Base-by-base conservation (phyloP, 2,329 filamentous ascomycete genomes). In the Penicillium sp. region DNA sequence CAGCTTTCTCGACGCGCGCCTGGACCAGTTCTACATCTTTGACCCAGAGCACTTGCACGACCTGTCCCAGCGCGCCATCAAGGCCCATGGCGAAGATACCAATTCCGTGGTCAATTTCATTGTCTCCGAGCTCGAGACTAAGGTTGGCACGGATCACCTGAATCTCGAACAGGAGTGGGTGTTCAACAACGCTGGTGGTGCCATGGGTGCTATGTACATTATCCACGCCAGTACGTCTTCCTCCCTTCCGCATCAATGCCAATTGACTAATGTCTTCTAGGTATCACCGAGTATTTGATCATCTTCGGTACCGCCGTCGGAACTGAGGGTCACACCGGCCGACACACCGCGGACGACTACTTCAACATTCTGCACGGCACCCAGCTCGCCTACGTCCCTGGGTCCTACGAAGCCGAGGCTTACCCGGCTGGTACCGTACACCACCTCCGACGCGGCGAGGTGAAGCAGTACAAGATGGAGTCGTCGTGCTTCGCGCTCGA, bases 331-430 rank as follows among this genome's bases (percentile, higher is more conserved):
- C 90, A 95, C 79, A 84, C 85, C 1, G 91, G 91, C 59, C 88
- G 90, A 46, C 91, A 95, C 80, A 93, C 90, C 12, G 90, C 90
- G 15, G 89, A 95, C 75, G 91, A 96, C 79, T 96, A 94, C 80
- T 96, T 96, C 81, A 84, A 92, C 79, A 95, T 96, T 79, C 80
- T 96, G 29, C 64, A 69, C 38, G 70, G 70, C 49, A 71, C 70
- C 24, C 70, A 73, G 56, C 62, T 72, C 26, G 70, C 70, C 56
- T 73, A 70, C 59, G 63, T 67, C 4, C 70, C 70, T n/a, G 70
- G 70, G 38, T 51, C 59, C 43, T 73, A 64, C 65, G 70, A 72
- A 52, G 61, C 70, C 15, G 70, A 73, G 58, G 62, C 69, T 44
- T 73, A 73, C 62, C 70, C 70, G 15, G 62, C 67, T 46, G 70